Percentiles rank a stretch among this genome's conserved stretches.
phyloP scores from a whole-genome alignment of 371 early-diverging fungal genomes.

The Rhizopus microsporus region DNA sequence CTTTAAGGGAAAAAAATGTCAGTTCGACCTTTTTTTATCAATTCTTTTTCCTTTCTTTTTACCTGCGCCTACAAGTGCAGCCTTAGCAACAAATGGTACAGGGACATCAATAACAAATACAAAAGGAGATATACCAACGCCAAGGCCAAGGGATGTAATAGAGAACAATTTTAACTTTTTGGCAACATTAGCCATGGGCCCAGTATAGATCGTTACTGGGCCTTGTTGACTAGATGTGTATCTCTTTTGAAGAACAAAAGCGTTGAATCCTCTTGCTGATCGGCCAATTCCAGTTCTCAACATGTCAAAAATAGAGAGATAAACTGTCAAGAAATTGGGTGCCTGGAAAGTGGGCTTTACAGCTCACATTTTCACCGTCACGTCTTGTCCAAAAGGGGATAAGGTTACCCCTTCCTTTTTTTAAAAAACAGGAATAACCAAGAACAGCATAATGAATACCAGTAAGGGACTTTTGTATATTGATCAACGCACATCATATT shows the following conservation, averaged over 20 bases:
- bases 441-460: constrained; percentile 9
- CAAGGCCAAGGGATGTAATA: constrained; percentile 59
- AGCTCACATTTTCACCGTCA: background rate
- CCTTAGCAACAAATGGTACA: constrained; percentile 58
- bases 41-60: constrained; percentile 6
- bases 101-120: constrained; percentile 63
- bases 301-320: constrained; percentile 15
- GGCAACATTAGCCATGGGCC: constrained; percentile 62
- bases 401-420: no score
- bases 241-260: constrained; percentile 1
- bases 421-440: background rate
- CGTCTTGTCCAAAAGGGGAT: background rate
- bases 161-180: constrained; percentile 64
- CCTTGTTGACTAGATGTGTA: constrained; percentile 5
- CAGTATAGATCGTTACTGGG: constrained; percentile 48
- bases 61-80: constrained; percentile 62
- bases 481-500: no score
- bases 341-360: background rate
- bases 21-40: background rate
- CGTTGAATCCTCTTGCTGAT: background rate
- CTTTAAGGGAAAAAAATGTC: constrained; percentile 21
- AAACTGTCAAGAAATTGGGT: background rate
- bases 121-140: constrained; percentile 60
- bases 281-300: constrained; percentile 13
- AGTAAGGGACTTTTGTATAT: background rate